These are phyloP conservation scores for Alternaria consortialis DNA, from an alignment of 2,329 filamentous ascomycete genomes.

Conservation along the genomic window DNA sequence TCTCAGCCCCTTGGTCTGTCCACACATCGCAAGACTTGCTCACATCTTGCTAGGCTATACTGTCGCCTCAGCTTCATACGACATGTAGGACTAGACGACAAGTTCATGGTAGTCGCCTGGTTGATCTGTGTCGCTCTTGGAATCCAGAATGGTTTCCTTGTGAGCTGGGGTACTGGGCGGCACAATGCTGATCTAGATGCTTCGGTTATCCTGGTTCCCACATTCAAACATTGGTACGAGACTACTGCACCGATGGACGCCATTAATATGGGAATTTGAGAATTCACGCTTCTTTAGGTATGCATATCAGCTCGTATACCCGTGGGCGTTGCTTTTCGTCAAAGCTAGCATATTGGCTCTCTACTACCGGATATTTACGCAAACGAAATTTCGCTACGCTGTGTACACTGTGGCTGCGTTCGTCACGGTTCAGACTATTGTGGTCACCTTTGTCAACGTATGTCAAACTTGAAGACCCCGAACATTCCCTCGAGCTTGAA, in stretches of 20 bases:
- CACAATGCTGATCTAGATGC: neutral
- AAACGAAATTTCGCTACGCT: conserved; percentile 19
- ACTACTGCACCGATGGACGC: neutral
- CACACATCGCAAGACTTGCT: neutral
- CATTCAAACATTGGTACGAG: neutral
- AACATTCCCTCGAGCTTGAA: neutral
- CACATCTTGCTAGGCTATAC: conserved; percentile 18
- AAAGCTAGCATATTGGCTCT: conserved; percentile 36
- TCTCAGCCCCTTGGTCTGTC: rapidly evolving
- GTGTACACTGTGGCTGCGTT: conserved; percentile 15
- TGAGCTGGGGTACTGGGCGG: neutral
- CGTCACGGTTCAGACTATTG: conserved; percentile 20
- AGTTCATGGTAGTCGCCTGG: conserved; percentile 24
- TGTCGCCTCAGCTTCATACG: conserved; percentile 19
- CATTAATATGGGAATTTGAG: rapidly evolving
- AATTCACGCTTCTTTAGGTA: conserved; percentile 16
- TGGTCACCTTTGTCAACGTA: conserved; percentile 29
- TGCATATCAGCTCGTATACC: conserved; percentile 37
- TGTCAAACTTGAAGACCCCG: neutral
- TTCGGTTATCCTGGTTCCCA: neutral
- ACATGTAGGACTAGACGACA: conserved; percentile 28
- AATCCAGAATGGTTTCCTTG: neutral
- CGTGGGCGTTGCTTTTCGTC: conserved; percentile 32
- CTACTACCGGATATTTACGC: conserved; percentile 31
- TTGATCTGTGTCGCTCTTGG: neutral